A percentile compares a stretch with the other conserved stretches of the same genome.
These are phyloP conservation scores for Helminthosporium solani DNA, from an alignment of 2,329 filamentous ascomycete genomes.

Conservation along the genomic window DNA sequence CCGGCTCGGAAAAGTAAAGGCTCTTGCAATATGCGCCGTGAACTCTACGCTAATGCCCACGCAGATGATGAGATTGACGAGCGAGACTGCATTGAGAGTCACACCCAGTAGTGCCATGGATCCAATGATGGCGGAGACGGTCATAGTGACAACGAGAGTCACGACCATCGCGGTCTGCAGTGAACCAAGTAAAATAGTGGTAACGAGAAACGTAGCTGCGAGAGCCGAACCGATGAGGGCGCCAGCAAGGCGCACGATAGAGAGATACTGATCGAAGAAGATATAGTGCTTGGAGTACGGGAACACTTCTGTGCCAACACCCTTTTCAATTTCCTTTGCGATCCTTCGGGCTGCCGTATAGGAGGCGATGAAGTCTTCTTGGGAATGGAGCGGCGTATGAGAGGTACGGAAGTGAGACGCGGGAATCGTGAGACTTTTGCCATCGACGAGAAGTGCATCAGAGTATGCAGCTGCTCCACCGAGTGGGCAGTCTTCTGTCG, in stretches of 20 bases:
- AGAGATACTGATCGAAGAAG: slow-evolving; percentile 96
- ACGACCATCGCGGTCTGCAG: slow-evolving; percentile 78
- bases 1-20: slow-evolving; percentile 89
- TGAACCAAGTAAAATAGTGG: slow-evolving; percentile 79
- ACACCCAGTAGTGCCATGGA: slow-evolving; percentile 89
- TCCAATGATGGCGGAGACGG: slow-evolving; percentile 87
- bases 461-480: slow-evolving; percentile 87
- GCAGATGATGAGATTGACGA: slow-evolving; percentile 96
- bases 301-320: slow-evolving; percentile 81
- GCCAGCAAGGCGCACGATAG: slow-evolving; percentile 77
- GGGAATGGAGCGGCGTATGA: slow-evolving; percentile 82
- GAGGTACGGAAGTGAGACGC: slow-evolving; percentile 91
- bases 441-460: slow-evolving; percentile 76
- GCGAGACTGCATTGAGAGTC: slow-evolving; percentile 88
- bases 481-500: slow-evolving; percentile 80
- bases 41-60: slow-evolving; percentile 97
- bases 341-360: slow-evolving; percentile 90
- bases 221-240: slow-evolving; percentile 80
- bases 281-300: slow-evolving; percentile 98
- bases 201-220: slow-evolving; percentile 79
- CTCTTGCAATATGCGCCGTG: slow-evolving; percentile 92
- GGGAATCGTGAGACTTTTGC: slow-evolving; percentile 64
- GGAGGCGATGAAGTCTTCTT: slow-evolving; percentile 88
- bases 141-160: slow-evolving; percentile 87
- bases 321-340: slow-evolving; percentile 68